Percentiles rank a stretch among this genome's conserved stretches.
These are phyloP conservation scores for Leptodermis oblonga DNA, from an alignment of 257 asterid genomes.

Conservation along the genomic window DNA sequence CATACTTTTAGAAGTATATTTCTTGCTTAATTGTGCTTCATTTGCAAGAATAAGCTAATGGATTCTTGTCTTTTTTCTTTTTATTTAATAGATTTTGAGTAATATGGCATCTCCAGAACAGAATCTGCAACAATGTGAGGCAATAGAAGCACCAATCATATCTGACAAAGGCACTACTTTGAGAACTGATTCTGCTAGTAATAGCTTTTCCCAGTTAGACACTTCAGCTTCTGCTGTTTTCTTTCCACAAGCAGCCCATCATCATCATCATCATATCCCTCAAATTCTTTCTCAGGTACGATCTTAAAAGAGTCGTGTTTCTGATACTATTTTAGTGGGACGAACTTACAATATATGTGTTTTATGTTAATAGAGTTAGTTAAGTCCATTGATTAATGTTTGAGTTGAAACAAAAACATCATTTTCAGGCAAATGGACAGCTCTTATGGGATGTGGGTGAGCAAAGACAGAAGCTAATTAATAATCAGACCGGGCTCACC, in stretches of 20 bases:
- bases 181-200: conserved; percentile 14
- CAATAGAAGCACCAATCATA: conserved; percentile 22
- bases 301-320: no score
- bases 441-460: conserved; percentile 61
- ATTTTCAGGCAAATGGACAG: conserved; percentile 62
- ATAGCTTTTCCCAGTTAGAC: conserved; percentile 35
- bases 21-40: background rate
- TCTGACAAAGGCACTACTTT: conserved; percentile 20
- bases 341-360: no score
- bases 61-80: background rate
- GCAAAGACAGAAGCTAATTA: conserved; percentile 44
- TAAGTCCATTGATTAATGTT: background rate
- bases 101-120: conserved; percentile 38
- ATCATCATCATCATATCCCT: conserved; percentile 28
- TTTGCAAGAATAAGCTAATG: background rate
- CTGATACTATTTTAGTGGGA: no score
- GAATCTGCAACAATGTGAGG: conserved; percentile 28
- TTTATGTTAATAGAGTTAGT: background rate
- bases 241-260: conserved; percentile 45
- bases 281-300: conserved; percentile 12
- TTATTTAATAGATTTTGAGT: conserved; percentile 33
- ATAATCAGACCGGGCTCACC: conserved; percentile 50
- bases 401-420: conserved; percentile 20
- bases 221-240: conserved; percentile 36
- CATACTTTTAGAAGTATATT: no score